A percentile compares a stretch with the other conserved stretches of the same genome.
Evolutionary conservation across 2,329 filamentous ascomycete species (phyloP).

Genomic region (Eurotiales sp.): DNA sequence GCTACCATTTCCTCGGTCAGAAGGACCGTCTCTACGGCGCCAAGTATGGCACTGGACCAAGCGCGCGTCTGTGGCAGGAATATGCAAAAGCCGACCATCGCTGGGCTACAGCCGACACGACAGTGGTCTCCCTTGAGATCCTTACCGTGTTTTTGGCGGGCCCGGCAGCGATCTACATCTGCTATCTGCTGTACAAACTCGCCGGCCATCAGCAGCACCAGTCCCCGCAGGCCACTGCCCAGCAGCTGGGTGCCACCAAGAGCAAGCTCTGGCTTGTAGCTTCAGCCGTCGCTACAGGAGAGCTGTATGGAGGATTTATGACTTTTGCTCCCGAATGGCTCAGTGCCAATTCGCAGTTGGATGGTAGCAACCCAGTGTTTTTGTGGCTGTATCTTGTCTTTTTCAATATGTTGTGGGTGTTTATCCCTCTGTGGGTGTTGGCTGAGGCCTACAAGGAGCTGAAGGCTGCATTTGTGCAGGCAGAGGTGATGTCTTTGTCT

Average conservation of each 20-base stretch:
- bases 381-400: conserved; percentile 61
- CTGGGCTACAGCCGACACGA: conserved; percentile 58
- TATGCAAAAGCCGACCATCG: conserved; percentile 62
- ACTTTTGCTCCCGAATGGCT: conserved; percentile 65
- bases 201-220: conserved; percentile 17
- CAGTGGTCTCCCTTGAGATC: conserved; percentile 57
- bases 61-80: conserved; percentile 60
- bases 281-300: conserved; percentile 57
- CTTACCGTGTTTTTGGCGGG: conserved; percentile 59
- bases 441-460: conserved; percentile 49
- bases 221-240: conserved; percentile 13
- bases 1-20: conserved; percentile 50
- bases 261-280: conserved; percentile 54
- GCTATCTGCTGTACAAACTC: conserved; percentile 45
- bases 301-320: conserved; percentile 63
- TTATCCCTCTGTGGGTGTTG: conserved; percentile 56
- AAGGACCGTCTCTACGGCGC: conserved; percentile 56
- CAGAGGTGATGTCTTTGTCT: conserved; percentile 19
- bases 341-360: conserved; percentile 54
- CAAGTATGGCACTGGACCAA: conserved; percentile 53
- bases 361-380: conserved; percentile 59
- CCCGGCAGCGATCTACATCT: conserved; percentile 56
- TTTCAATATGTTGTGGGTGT: conserved; percentile 63
- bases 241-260: conserved; percentile 25
- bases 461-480: conserved; percentile 30